Base-by-base conservation (phyloP, 768 basidiomycete genomes). In the Lentinus brumalis region DNA sequence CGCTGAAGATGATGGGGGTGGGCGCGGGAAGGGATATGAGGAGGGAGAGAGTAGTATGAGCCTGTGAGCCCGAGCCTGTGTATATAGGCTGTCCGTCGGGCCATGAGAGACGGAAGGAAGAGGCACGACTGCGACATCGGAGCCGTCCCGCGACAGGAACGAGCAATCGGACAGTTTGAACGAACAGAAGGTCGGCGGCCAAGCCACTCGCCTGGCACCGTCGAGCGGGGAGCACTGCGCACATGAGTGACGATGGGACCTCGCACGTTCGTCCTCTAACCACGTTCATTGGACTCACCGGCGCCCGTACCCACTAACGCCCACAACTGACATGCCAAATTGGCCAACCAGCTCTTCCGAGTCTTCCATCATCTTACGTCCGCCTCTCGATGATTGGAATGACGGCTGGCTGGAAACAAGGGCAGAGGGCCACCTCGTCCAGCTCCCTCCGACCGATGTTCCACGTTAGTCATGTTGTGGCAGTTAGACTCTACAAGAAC, bases 231-330 rank as follows among this genome's bases (percentile, higher is more conserved):
- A 18, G 18, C 21, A 44, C 42, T 15, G 14, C 42, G 46, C 21
- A 26, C 21, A 26, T 26, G 21, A 26, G 21, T 26, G 29, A 18
- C 18, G 10, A 18, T 14, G 46, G 21, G 21, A 35, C 60, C 53
- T 58, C 26, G 60, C 64, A 65, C 64, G 64, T 65, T 65, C 64
- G 64, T 65, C 57, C 38, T 14, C 16, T 5, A 32, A 30, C 41
- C 31, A 12, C 39, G 16, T 47, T 38, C 53, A 59, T 63, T 63
- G 57, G 62, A 40, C 38, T 30, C 41, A n/a, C 29, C n/a, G 41
- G 55, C 60, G 60, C 60, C 60, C 55, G 47, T 53, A 56, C 42
- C 30, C 5, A 45, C 18, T 8, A 53, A 30, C 56, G 60, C 56
- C 52, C 45, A 51, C 7, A 7, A 35, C 11, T 11, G 35, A 26